phyloP scores from a whole-genome alignment of 2,329 filamentous ascomycete species.

The Monilinia vaccinii-corymbosi region DNA sequence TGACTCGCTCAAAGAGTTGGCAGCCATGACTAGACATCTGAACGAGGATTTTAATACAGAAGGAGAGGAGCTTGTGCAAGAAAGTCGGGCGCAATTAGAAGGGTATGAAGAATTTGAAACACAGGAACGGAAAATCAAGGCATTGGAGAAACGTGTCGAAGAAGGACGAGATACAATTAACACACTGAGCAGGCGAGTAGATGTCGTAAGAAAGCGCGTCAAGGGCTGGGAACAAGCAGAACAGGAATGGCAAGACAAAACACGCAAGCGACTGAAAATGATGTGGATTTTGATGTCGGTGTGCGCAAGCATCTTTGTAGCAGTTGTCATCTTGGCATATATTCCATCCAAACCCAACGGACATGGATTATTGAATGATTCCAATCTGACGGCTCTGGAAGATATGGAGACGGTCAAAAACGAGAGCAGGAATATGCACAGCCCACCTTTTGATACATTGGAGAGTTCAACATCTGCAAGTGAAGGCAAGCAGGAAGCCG shows the following conservation, averaged over 20 bases:
- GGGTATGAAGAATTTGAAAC: constrained; percentile 52
- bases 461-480: constrained; percentile 6
- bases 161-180: constrained; percentile 50
- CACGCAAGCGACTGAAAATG: constrained; percentile 50
- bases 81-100: constrained; percentile 45
- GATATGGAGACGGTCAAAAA: constrained; percentile 18
- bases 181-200: constrained; percentile 52
- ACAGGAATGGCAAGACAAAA: constrained; percentile 58
- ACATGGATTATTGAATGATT: constrained; percentile 14
- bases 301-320: constrained; percentile 35
- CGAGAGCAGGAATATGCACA: constrained; percentile 14
- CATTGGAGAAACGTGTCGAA: constrained; percentile 52
- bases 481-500: constrained; percentile 10
- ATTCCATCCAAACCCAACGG: constrained; percentile 11
- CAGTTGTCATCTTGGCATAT: constrained; percentile 33
- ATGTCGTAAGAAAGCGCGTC: constrained; percentile 52
- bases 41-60: constrained; percentile 51
- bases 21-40: constrained; percentile 48
- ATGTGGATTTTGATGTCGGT: constrained; percentile 52
- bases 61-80: constrained; percentile 47
- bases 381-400: constrained; percentile 13
- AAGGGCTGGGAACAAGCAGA: constrained; percentile 61
- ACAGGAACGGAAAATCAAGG: constrained; percentile 54
- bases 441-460: constrained; percentile 13
- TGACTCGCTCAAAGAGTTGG: constrained; percentile 56